These are phyloP conservation scores for Cystobasidium onofrii DNA, from an alignment of 768 basidiomycete species.

Conservation along the genomic window DNA sequence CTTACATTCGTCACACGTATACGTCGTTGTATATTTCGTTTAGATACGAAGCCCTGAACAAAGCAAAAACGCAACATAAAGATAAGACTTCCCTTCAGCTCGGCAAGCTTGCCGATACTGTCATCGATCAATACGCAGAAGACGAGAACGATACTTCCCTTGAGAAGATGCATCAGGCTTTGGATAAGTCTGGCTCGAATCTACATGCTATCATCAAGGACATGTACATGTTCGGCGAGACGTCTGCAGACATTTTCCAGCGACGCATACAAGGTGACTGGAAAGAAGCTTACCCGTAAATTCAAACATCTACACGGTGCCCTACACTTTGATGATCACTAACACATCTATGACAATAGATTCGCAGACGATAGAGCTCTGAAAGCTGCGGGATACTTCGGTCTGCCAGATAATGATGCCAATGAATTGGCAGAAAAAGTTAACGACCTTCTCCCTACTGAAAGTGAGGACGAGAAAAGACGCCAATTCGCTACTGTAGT, in stretches of 20 bases:
- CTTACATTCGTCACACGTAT: too few relatives aligned
- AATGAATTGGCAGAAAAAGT: not conserved
- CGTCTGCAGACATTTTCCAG: constrained; percentile 16
- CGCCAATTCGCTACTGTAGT: constrained; percentile 17
- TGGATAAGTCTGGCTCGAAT: not conserved
- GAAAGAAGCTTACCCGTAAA: constrained; percentile 28
- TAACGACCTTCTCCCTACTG: not conserved
- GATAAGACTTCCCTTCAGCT: constrained; percentile 19
- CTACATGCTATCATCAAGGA: constrained; percentile 3
- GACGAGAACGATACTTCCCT: constrained; percentile 18
- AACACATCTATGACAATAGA: not conserved
- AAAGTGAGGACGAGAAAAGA: not conserved
- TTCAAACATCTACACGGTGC: too few relatives aligned
- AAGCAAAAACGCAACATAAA: constrained; percentile 28
- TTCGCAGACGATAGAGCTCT: constrained; percentile 21
- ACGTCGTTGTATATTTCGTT: not conserved
- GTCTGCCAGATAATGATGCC: not conserved
- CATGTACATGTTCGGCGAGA: constrained; percentile 16
- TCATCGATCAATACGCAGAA: constrained; percentile 19
- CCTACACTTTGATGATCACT: not conserved
- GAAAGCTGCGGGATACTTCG: constrained; percentile 18
- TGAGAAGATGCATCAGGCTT: not conserved
- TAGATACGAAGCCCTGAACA: constrained; percentile 22
- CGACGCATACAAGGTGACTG: constrained; percentile 26
- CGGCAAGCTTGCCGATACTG: not conserved